Evolutionary conservation across 2,329 filamentous ascomycete genomes (phyloP).

Genomic region (Pseudopithomyces maydicus): DNA sequence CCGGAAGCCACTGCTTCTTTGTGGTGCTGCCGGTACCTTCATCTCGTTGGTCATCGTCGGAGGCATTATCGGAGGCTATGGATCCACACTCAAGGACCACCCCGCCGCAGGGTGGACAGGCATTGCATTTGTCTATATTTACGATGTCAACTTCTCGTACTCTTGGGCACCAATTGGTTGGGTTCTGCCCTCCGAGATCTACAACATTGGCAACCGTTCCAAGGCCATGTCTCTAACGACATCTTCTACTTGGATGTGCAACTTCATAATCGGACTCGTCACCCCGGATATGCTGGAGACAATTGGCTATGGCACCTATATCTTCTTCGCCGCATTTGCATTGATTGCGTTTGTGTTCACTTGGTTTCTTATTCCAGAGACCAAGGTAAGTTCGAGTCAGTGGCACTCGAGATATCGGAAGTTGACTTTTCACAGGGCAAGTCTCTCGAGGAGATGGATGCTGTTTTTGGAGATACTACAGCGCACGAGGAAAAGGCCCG

Average conservation of each 20-base stretch:
- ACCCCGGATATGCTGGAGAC: slow-evolving; percentile 53
- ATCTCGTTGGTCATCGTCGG: slow-evolving; percentile 15
- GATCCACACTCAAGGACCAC: neutral
- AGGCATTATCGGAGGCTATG: too few species aligned
- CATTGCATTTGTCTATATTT: slow-evolving; percentile 10
- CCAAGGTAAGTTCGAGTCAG: neutral
- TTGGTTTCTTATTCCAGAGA: slow-evolving; percentile 7
- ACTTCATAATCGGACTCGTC: slow-evolving; percentile 60
- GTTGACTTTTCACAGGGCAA: neutral
- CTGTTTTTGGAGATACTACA: slow-evolving; percentile 10
- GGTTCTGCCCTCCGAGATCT: slow-evolving; percentile 15
- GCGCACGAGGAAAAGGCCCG: slow-evolving; percentile 16
- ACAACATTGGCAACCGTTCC: slow-evolving; percentile 10
- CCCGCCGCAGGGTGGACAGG: slow-evolving; percentile 6
- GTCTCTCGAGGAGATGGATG: slow-evolving; percentile 10
- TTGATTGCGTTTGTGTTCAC: slow-evolving; percentile 1
- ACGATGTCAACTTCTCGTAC: slow-evolving; percentile 4
- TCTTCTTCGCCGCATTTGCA: neutral
- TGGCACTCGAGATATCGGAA: neutral
- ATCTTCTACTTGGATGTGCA: slow-evolving; percentile 5
- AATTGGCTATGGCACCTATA: slow-evolving; percentile 1
- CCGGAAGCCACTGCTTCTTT: slow-evolving; percentile 17
- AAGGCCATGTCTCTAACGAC: slow-evolving; percentile 64
- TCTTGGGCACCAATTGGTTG: slow-evolving; percentile 49
- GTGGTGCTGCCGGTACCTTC: slow-evolving; percentile 4